Percentiles rank a stretch among this genome's conserved stretches.
Conservation (phyloP, 2,329 filamentous ascomycete species). For the Sarocladiaceae sp. region DNA sequence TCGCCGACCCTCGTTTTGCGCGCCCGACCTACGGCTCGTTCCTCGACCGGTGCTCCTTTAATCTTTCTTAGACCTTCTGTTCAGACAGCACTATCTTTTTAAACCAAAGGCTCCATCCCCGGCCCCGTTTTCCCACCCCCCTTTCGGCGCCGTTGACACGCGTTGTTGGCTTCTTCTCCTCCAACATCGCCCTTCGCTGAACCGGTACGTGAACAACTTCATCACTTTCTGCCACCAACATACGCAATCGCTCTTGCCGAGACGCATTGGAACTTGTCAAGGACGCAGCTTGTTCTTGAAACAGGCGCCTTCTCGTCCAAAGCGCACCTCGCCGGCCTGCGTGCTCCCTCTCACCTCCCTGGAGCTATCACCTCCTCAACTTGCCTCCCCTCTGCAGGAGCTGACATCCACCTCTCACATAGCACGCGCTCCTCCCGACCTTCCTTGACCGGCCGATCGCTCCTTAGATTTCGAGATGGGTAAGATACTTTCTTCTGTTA, state of each 20-base stretch:
- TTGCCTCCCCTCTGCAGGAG: background rate
- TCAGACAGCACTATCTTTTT: constrained; percentile 5
- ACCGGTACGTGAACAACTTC: constrained; percentile 10
- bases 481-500: constrained; percentile 29
- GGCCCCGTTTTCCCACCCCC: constrained; percentile 13
- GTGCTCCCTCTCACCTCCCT: background rate
- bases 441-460: constrained; percentile 22
- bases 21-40: constrained; percentile 3
- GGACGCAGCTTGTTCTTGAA: constrained; percentile 1
- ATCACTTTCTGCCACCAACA: background rate
- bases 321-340: background rate
- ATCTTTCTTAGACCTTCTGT: constrained; percentile 8
- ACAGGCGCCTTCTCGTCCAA: background rate
- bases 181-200: constrained; percentile 7
- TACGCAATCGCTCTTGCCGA: background rate
- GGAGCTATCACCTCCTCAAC: constrained; percentile 4
- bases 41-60: constrained; percentile 5
- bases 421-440: background rate
- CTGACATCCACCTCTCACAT: background rate
- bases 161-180: constrained; percentile 14
- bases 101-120: background rate
- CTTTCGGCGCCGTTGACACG: constrained; percentile 27
- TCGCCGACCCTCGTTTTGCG: constrained; percentile 8
- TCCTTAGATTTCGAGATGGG: constrained; percentile 35
- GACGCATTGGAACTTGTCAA: constrained; percentile 1